Evolutionary conservation across 179 eudicot genomes (phyloP), one percentile per base, ranked within the genome.

Genomic region (Silene coronaria): DNA sequence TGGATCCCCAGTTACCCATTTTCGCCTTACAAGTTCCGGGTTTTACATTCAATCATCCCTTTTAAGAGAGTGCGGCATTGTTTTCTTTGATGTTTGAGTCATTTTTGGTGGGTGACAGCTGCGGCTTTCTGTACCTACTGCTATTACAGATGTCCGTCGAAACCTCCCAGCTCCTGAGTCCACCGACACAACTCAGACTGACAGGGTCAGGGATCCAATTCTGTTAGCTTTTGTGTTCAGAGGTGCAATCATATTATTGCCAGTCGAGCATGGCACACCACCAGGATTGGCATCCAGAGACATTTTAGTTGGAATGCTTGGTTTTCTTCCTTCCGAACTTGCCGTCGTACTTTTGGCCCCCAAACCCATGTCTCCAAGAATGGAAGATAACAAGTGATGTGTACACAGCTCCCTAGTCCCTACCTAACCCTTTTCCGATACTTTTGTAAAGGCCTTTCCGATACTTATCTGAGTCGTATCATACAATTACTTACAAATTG

Each of bases 261-360:
- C 6, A 2, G 83, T 65, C 28, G 90, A 87, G 73, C 83, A 74
- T 72, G 87, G 85, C 7, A 77, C 76, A 14, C 79, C 78, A 63
- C 46, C 72, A 65, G 78, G 77, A 60, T 75, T 90, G 74, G 80
- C 91, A 45, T 85, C 96, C 0, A 81, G 80, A 76, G 96, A 90
- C 2, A 64, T 92, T 10, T 12, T 95, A 73, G 82, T 79, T 77
- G 99, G 97, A 71, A 85, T 84, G 91, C 79, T 85, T 81, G 98
- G 98, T 26, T 94, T 94, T 81, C 89, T 95, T 10, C 76, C 85
- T 71, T 92, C 89, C 71, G 90, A 94, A 81, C 86, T 88, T 57
- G 89, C 97, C 1, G 96, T 89, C 63, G 67, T 92, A 19, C 80
- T 95, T 83, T 91, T 97, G n/a, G 97, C 97, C 34, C 82, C 90